Evolutionary conservation across 73 alveolate genomes (phyloP), one percentile per base, ranked within the genome.

Genomic region (Loxodes magnus): DNA sequence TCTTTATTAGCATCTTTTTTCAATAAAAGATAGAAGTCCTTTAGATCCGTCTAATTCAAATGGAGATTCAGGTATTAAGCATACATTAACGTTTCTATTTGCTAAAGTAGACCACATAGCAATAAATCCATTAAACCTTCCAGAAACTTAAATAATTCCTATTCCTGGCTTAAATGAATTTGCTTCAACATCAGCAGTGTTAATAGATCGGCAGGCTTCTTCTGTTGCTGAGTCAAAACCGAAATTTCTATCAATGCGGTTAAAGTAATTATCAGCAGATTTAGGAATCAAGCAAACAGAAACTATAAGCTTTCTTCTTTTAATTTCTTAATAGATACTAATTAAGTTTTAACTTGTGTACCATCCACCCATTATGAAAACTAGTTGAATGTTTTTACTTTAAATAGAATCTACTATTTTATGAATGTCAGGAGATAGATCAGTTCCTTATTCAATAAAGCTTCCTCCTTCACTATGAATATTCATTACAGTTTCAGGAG

Each of bases 211-310:
- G 27, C 82, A 93, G 7, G 95, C 93, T 72, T 88, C 97, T 31
- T 85, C 94, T 9, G 86, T 79, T 7, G 98, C 92, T 2, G 99
- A 79, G 67, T 94, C 98, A 63, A 91, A 92, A 19, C 99, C 99
- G 56, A 92, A 92, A 9, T 90, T 64, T 49, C 75, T 67, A 64
- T 94, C 99, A 20, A 82, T 78, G n/a, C 71, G 56, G 24, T 90
- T 90, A 56, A 77, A 73, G 50, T 86, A 96, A 63, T 90, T 90
- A 61, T 90, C 98, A 17, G 87, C 87, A 15, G 96, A 77, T 71
- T 90, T 90, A 2, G 98, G 98, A 20, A 90, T 74, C 31, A 96
- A 94, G 21, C 65, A 83, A 23, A 90, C 56, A 39, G 83, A 56
- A 19, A 86, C 79, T 9, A 63, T 44, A 46, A 75, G 66, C 17